Evolutionary conservation across 495 filamentous ascomycete species (phyloP).

Genomic region (Daldinia concentrica): DNA sequence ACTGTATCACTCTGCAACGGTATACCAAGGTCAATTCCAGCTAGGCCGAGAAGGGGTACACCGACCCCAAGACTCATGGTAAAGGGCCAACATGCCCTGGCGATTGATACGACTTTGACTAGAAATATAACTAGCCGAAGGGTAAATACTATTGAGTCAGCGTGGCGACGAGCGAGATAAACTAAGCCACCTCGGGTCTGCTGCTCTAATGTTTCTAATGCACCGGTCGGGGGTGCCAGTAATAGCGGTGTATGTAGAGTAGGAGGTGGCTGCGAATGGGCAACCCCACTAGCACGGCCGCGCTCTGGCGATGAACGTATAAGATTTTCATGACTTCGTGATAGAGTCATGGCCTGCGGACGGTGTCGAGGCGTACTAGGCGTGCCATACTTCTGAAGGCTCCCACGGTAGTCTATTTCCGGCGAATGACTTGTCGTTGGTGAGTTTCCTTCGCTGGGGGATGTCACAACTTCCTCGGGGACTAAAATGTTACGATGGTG

Average conservation of each 20-base stretch:
- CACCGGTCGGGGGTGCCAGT: conserved; percentile 65
- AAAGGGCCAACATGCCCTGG: conserved; percentile 58
- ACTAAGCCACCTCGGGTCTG: conserved; percentile 43
- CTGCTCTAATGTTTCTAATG: conserved; percentile 51
- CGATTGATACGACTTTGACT: conserved; percentile 53
- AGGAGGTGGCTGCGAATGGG: conserved; percentile 46
- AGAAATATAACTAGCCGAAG: conserved; percentile 50
- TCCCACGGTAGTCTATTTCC: conserved; percentile 42
- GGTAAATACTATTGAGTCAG: conserved; percentile 37
- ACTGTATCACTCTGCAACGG: conserved; percentile 16
- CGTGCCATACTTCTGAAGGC: conserved; percentile 45
- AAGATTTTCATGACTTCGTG: conserved; percentile 51
- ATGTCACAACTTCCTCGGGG: conserved; percentile 44
- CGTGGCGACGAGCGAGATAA: conserved; percentile 30
- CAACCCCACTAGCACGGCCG: conserved; percentile 28
- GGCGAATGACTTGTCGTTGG: conserved; percentile 40
- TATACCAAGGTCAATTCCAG: conserved; percentile 52
- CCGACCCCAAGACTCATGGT: conserved; percentile 48
- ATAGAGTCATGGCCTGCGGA: conserved; percentile 45
- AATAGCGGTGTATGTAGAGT: conserved; percentile 59
- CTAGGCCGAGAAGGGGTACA: conserved; percentile 49
- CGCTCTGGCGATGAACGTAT: conserved; percentile 33
- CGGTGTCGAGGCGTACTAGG: conserved; percentile 48
- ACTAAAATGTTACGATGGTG: conserved; percentile 33
- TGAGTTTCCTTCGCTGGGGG: conserved; percentile 47